A percentile compares a stretch with the other conserved stretches of the same genome.
These are phyloP conservation scores for Theobroma grandiflorum DNA, from an alignment of 441 rosid species.

Conservation along the genomic window DNA sequence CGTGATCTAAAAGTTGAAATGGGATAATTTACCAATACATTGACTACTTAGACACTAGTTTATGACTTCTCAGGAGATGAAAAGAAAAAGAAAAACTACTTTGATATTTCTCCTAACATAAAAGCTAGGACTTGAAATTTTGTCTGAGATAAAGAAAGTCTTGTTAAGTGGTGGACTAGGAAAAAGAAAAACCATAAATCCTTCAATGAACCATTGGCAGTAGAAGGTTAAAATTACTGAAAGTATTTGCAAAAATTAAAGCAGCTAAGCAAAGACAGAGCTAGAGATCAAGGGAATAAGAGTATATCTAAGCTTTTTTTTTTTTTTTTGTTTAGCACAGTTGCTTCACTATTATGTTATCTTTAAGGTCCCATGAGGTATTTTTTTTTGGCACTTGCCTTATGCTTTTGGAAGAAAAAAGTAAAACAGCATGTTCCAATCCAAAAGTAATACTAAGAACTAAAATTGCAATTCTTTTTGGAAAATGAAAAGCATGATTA, in stretches of 20 bases:
- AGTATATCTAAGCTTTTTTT: background rate
- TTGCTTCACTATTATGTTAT: background rate
- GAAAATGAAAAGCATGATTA: slow-evolving; percentile 6
- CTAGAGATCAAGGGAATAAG: background rate
- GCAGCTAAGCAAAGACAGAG: background rate
- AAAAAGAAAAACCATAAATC: background rate
- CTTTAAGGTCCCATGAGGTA: background rate
- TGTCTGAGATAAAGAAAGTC: slow-evolving; percentile 4
- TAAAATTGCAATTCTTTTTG: background rate
- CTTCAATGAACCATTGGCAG: background rate
- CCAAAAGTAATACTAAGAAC: background rate
- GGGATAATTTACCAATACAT: background rate
- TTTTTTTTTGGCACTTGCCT: background rate
- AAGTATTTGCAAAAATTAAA: background rate
- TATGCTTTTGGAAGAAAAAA: background rate
- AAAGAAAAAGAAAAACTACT: background rate
- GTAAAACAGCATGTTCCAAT: background rate
- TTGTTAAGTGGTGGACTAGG: background rate
- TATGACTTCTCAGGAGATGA: background rate
- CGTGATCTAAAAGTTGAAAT: background rate
- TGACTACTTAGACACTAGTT: background rate
- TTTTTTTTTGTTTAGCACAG: background rate
- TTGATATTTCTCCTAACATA: background rate
- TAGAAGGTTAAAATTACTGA: background rate
- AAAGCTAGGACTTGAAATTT: background rate